Conservation (phyloP, 352 stramenopile genomes). For the Blastocystis hominis region DNA sequence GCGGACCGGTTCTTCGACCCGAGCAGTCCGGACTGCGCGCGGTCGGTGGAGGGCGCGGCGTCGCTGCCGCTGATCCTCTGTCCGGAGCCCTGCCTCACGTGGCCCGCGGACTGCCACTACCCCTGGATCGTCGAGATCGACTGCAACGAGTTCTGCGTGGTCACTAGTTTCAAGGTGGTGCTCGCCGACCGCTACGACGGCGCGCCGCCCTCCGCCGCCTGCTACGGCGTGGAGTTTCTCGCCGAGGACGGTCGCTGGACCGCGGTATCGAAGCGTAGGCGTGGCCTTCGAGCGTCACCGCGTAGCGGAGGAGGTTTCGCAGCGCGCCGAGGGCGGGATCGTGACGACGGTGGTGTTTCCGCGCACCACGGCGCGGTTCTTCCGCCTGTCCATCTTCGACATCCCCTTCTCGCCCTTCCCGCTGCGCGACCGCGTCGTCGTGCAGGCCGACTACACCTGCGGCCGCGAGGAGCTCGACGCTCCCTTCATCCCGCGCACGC, state of each 20-base stretch:
- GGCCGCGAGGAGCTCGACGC: background rate
- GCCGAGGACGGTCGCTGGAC: background rate
- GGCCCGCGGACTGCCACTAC: background rate
- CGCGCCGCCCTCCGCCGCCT: background rate
- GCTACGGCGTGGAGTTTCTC: background rate
- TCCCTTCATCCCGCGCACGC: background rate
- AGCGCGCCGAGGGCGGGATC: background rate
- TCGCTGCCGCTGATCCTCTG: background rate
- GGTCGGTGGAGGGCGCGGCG: background rate
- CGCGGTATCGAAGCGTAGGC: background rate
- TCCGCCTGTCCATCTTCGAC: background rate
- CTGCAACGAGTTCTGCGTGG: background rate
- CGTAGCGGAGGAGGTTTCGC: conserved; percentile 2
- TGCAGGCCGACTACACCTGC: background rate
- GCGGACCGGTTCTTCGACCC: background rate
- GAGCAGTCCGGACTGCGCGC: background rate
- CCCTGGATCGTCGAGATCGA: conserved; percentile 28
- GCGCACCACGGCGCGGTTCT: background rate
- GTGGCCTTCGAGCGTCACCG: background rate
- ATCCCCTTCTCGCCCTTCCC: background rate
- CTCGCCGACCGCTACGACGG: background rate
- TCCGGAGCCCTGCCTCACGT: background rate
- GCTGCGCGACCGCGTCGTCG: background rate
- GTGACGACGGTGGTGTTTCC: background rate
- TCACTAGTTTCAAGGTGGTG: conserved; percentile 1